Evolutionary conservation across 2,329 filamentous ascomycete genomes (phyloP), one percentile per base, ranked within the genome.

Genomic region (Nannizziopsis barbatae): DNA sequence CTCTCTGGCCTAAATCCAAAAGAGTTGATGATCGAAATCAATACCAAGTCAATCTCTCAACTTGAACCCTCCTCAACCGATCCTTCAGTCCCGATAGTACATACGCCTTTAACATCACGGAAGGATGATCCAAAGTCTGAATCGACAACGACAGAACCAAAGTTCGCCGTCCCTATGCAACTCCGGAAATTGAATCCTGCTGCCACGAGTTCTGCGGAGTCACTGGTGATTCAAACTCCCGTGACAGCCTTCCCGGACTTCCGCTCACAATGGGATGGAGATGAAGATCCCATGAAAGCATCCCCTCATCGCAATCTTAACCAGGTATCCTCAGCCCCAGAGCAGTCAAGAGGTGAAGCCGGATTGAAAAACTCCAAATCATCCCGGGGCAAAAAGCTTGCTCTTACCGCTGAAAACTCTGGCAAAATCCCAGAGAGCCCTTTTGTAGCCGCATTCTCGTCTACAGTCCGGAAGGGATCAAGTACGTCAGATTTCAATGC

Each of bases 11-110:
- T 86, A 57, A 86, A 86, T 57, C 71, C 77, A 11, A 89, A 85
- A 62, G 84, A 89, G 59, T 71, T 96, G 44, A 94, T 88, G 67
- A 95, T 96, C 49, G 86, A 95, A 64, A 95, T 88, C 9, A 69
- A 67, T 62, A 44, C 65, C 54, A 61, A 45, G 44, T 50, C 51
- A 22, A 44, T 55, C 14, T 43, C 46, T 31, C 48, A 57, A 44
- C 52, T 56, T 42, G 55, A 56, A 45, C 45, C 53, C 33, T 58
- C 60, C 30, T 58, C 50, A 17, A 57, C 60, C 32, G 60, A 60
- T 12, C 58, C 60, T 39, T 53, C 62, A 17, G 58, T 57, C 17
- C 52, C 52, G 11, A 49, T 52, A 37, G 54, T 50, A 5, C 56
- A 54, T 44, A 57, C 52, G 33, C 57, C 61, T 17, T 56, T 59